Evolutionary conservation across 2,329 filamentous ascomycete species (phyloP), one percentile per base, ranked within the genome.

Genomic region (Thelonectria blattea): DNA sequence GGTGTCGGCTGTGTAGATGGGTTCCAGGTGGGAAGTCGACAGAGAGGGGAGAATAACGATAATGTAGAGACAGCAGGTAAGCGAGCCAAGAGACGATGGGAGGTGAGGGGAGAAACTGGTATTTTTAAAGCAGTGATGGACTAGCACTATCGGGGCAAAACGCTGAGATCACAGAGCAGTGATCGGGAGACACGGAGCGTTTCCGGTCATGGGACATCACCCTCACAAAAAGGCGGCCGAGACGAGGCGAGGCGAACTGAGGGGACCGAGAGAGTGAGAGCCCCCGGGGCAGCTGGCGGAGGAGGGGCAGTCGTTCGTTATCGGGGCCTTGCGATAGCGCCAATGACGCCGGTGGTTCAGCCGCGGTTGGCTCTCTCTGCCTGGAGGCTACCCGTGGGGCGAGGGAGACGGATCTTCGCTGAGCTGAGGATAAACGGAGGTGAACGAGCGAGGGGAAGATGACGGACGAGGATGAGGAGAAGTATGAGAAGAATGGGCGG

Each of bases 71-170:
- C 41, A 41, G 20, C 20, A 45, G 22, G 24, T 7, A 51, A 17
- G 45, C 34, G 8, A 46, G 52, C 37, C 47, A n/a, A 48, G 53
- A 48, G 54, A 61, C 57, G 59, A 60, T 42, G 56, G 48, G 52
- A 65, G 56, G 61, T 56, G 61, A 52, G 53, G 61, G 61, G 55
- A 62, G 58, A 65, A 56, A 68, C 63, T 70, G 62, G 66, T 68
- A 62, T 66, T 67, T 60, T 50, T 37, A 55, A 51, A 70, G 61
- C 54, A 61, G 60, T 65, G 68, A 46, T 71, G 65, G 64, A 71
- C 67, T 71, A 71, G 61, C 58, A 70, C 65, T 71, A 71, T 71
- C 66, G 67, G 62, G 65, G 61, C 60, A 60, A 56, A 49, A 69
- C 67, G 68, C 68, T 71, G 68, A 42, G 68, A 61, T 68, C 67